A percentile compares a stretch with the other conserved stretches of the same genome.
Evolutionary conservation across 169 alveolate species (phyloP).

Genomic region (Plasmodium inui): DNA sequence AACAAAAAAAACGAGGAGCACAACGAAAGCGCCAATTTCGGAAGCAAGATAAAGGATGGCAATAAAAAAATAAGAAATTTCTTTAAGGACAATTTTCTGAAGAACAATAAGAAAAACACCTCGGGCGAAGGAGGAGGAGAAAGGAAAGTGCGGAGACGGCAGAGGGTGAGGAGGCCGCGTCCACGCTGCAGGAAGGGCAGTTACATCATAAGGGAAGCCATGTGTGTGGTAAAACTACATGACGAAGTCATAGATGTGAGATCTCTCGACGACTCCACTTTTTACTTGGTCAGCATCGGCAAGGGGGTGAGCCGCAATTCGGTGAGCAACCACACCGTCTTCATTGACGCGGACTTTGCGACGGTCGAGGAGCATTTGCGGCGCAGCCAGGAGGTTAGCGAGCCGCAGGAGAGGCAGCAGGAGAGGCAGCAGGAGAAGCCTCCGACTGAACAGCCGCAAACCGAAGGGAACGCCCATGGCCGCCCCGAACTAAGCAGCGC

Average conservation of each 20-base stretch:
- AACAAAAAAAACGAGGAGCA: constrained; percentile 16
- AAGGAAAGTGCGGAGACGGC: neutral
- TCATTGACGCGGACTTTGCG: constrained; percentile 23
- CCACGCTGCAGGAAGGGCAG: constrained; percentile 5
- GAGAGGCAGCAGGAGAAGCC: neutral
- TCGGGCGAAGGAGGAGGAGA: neutral
- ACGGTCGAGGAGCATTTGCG: neutral
- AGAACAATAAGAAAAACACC: constrained; percentile 25
- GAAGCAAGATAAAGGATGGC: constrained; percentile 26
- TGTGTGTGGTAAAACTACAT: constrained; percentile 51
- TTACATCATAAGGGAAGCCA: constrained; percentile 58
- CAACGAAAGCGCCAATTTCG: constrained; percentile 3
- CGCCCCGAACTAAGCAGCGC: neutral
- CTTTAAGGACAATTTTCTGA: constrained; percentile 49
- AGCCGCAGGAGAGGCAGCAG: neutral
- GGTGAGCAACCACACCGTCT: constrained; percentile 28
- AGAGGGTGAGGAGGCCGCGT: neutral
- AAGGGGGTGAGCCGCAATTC: constrained; percentile 35
- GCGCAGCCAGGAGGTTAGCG: neutral
- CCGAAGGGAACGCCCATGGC: neutral
- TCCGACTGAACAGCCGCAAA: neutral
- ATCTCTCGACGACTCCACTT: constrained; percentile 42
- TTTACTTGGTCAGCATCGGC: constrained; percentile 45
- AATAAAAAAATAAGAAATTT: constrained; percentile 38
- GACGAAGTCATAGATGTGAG: constrained; percentile 43